phyloP scores from a whole-genome alignment of 768 basidiomycete species.

The Pisolithus tinctorius region DNA sequence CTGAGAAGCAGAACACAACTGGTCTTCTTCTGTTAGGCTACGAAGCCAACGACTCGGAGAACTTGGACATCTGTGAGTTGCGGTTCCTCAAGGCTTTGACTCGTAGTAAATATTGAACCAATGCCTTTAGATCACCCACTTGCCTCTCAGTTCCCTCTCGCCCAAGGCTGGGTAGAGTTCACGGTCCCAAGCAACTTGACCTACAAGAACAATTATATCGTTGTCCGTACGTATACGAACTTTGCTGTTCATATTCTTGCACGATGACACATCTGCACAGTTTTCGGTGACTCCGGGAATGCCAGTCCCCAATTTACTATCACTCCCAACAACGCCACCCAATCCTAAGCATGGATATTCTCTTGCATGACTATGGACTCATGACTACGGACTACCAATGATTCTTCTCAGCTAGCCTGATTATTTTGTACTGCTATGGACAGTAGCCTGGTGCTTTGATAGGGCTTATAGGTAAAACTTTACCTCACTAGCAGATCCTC shows the following conservation, averaged over 20 bases:
- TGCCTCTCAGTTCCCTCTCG: constrained; percentile 48
- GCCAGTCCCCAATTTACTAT: constrained; percentile 55
- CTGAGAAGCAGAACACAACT: constrained; percentile 25
- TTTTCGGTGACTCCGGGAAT: constrained; percentile 66
- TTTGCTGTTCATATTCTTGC: neutral
- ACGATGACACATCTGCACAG: constrained; percentile 27
- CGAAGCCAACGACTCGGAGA: constrained; percentile 32
- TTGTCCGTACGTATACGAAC: constrained; percentile 47
- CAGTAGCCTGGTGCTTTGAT: constrained; percentile 1
- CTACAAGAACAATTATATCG: constrained; percentile 43
- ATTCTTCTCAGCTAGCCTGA: neutral
- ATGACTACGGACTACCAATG: neutral
- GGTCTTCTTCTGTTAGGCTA: constrained; percentile 44
- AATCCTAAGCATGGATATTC: neutral
- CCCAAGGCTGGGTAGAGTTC: constrained; percentile 40
- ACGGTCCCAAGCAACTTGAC: constrained; percentile 43
- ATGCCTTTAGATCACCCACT: constrained; percentile 45
- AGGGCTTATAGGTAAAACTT: too few relatives aligned
- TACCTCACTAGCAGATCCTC: too few relatives aligned
- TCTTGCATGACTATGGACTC: neutral
- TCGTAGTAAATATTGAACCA: constrained; percentile 4
- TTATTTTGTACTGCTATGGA: neutral
- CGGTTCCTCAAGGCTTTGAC: neutral
- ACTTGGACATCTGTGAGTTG: constrained; percentile 43
- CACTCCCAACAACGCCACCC: neutral